Evolutionary conservation across 257 asterid species (phyloP).

Genomic region (Pogostemon cablin): DNA sequence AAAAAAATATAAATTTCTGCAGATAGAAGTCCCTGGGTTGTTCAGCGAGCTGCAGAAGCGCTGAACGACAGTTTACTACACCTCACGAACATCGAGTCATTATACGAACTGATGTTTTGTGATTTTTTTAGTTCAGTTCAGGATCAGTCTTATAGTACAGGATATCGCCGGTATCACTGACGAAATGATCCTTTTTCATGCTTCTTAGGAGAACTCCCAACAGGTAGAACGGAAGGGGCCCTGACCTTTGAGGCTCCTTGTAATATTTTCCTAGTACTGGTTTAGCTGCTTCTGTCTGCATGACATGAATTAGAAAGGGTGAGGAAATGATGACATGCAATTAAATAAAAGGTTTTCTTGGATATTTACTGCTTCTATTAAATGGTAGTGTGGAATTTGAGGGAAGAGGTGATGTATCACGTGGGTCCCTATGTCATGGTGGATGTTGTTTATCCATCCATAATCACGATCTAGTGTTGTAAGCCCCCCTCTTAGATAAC

Average conservation of each 20-base stretch:
- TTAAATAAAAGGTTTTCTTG: not conserved
- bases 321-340: not conserved
- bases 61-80: not conserved
- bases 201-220: slow-evolving; percentile 62
- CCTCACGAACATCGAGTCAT: slow-evolving; percentile 8
- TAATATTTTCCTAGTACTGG: slow-evolving; percentile 81
- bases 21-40: slow-evolving; percentile 8
- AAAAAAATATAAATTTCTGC: slow-evolving; percentile 17
- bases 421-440: slow-evolving; percentile 92
- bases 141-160: slow-evolving; percentile 72
- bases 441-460: slow-evolving; percentile 89
- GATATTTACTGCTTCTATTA: slow-evolving; percentile 78
- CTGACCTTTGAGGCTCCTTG: slow-evolving; percentile 73
- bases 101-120: slow-evolving; percentile 15
- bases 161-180: slow-evolving; percentile 69
- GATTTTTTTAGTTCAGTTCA: slow-evolving; percentile 37
- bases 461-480: slow-evolving; percentile 86
- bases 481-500: slow-evolving; percentile 86
- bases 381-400: slow-evolving; percentile 87
- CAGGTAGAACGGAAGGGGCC: slow-evolving; percentile 70
- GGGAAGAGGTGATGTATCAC: slow-evolving; percentile 96
- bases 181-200: slow-evolving; percentile 74
- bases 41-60: not conserved
- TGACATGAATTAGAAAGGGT: not conserved
- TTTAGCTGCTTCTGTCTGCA: slow-evolving; percentile 83